Percentiles rank a stretch among this genome's conserved stretches.
Evolutionary conservation across 2,329 filamentous ascomycete species (phyloP).

Genomic region (Helotiales sp.): DNA sequence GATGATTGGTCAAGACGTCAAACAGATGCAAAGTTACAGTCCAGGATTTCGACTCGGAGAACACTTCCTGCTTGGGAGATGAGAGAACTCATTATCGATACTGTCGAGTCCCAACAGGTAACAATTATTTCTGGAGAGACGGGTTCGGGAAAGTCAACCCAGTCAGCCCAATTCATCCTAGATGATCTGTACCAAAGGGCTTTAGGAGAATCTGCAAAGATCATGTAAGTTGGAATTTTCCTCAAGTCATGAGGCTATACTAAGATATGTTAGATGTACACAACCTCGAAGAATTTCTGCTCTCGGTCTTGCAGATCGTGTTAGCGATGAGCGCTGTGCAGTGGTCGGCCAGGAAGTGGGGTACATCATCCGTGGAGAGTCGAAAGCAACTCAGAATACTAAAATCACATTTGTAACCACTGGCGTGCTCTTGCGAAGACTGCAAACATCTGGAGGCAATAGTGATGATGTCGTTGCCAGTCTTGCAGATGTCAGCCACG

Average conservation of each 20-base stretch:
- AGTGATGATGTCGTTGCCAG: slow-evolving; percentile 79
- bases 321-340: slow-evolving; percentile 86
- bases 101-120: slow-evolving; percentile 77
- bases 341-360: slow-evolving; percentile 84
- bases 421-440: slow-evolving; percentile 82
- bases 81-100: slow-evolving; percentile 71
- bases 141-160: slow-evolving; percentile 94
- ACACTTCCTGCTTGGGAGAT: slow-evolving; percentile 86
- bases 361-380: slow-evolving; percentile 89
- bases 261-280: slow-evolving; percentile 58
- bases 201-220: slow-evolving; percentile 77
- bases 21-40: slow-evolving; percentile 61
- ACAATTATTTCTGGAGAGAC: slow-evolving; percentile 98
- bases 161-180: slow-evolving; percentile 93
- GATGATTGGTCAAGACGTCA: slow-evolving; percentile 73
- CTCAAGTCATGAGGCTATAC: background rate
- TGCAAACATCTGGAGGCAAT: slow-evolving; percentile 86
- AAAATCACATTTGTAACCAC: slow-evolving; percentile 96
- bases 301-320: slow-evolving; percentile 88
- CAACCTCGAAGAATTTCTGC: slow-evolving; percentile 94
- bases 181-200: slow-evolving; percentile 82
- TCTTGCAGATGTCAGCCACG: slow-evolving; percentile 86
- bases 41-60: slow-evolving; percentile 73
- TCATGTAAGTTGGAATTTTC: slow-evolving; percentile 53
- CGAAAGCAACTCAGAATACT: slow-evolving; percentile 69